Percentiles rank a stretch among this genome's conserved stretches.
Conservation (phyloP, 495 filamentous ascomycete genomes). For the Aspergillus conjunctus region DNA sequence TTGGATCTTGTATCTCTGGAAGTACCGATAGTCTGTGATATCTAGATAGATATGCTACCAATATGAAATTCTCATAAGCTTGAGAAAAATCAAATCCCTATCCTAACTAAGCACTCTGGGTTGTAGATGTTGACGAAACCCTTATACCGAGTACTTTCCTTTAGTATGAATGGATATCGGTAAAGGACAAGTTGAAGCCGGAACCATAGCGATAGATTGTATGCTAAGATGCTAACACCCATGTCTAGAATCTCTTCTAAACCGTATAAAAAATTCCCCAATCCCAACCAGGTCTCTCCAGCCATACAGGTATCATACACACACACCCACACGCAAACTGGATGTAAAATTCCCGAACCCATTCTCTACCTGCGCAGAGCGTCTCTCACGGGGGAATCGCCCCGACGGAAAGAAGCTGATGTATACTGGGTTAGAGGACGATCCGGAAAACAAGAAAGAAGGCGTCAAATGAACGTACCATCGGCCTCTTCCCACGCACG, state of each 20-base stretch:
- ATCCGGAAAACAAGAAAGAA: background rate
- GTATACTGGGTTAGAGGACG: slow-evolving; percentile 19
- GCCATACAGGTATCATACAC: slow-evolving; percentile 54
- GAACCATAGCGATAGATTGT: background rate
- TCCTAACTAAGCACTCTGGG: no score
- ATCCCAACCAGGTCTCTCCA: slow-evolving; percentile 20
- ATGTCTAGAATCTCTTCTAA: slow-evolving; percentile 30
- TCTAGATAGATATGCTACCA: slow-evolving; percentile 4
- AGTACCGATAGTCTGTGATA: background rate
- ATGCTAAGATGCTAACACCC: slow-evolving; percentile 1
- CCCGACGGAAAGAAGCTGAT: slow-evolving; percentile 52
- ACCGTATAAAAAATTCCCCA: slow-evolving; percentile 20
- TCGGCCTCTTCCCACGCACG: slow-evolving; percentile 89
- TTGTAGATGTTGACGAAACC: no score
- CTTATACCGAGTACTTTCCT: no score
- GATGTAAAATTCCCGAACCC: slow-evolving; percentile 22
- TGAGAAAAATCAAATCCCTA: background rate
- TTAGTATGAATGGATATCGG: background rate
- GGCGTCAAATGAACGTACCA: slow-evolving; percentile 41
- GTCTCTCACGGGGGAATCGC: slow-evolving; percentile 48
- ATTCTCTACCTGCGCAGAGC: slow-evolving; percentile 45
- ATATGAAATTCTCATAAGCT: background rate
- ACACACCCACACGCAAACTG: background rate
- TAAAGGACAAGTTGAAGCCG: background rate
- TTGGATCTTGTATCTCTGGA: slow-evolving; percentile 1